Base-by-base conservation (phyloP, 2,329 filamentous ascomycete genomes). In the Penicillium carneum region DNA sequence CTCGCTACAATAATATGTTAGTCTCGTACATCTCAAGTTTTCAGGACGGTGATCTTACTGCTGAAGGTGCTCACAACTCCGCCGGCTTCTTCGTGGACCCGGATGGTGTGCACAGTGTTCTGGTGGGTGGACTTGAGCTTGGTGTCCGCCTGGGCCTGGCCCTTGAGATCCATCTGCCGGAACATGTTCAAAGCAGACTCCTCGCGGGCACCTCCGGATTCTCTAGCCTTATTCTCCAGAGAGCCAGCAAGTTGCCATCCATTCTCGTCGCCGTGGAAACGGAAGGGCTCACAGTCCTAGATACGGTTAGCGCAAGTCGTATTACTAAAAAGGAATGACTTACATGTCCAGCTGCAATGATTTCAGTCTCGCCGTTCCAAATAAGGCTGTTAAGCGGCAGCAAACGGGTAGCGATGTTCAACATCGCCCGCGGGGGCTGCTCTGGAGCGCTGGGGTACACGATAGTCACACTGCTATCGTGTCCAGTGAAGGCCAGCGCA, bases 151-250 rank as follows among this genome's bases (percentile, higher is more conserved):
- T 92, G 92, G 58, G 84, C 83, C 80, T 96, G 96, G 64, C 95
- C 95, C 84, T 95, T 97, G 67, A 99, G 84, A 79, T 99, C 95
- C 95, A 99, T 98, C 82, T 97, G 93, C 72, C 88, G 88, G 82
- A 99, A 99, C 92, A 98, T 97, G 80, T 98, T 97, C 77, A 97
- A 83, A 26, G 95, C 95, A 67, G 91, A 95, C 77, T 98, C 95
- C 79, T 98, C 95, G 34, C 90, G 86, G 61, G 83, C 82, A 60
- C 85, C 88, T 2, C 79, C 81, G 57, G 83, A 77, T 43, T 86
- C 82, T 5, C 84, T 81, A 51, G 86, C 84, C 80, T 93, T 93
- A 50, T 83, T 82, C 80, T 97, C 93, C 63, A 98, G 82, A 4
- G 91, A 90, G 34, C 93, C 93, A 38, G 85, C 86, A 39, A 97